phyloP scores from a whole-genome alignment of 805 yeast species.

The Candida boleticola region DNA sequence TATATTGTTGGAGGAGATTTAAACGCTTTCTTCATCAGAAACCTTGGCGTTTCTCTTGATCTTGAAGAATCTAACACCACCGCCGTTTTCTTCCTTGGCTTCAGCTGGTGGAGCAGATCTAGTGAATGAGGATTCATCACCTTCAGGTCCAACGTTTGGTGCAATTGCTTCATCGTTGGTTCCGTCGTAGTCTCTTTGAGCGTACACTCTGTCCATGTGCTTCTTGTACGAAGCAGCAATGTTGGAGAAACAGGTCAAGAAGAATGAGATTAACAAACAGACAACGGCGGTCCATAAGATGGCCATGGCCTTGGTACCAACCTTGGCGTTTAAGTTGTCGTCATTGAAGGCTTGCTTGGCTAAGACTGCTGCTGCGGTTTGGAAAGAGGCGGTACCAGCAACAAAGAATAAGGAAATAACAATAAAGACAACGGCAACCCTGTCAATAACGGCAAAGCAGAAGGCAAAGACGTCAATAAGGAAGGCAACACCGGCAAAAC shows the following conservation, averaged over 20 bases:
- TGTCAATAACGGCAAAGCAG: slow-evolving; percentile 55
- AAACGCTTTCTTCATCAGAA: slow-evolving; percentile 44
- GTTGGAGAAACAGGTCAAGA: slow-evolving; percentile 51
- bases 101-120: slow-evolving; percentile 31
- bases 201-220: slow-evolving; percentile 43
- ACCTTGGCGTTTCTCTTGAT: slow-evolving; percentile 52
- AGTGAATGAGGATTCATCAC: slow-evolving; percentile 44
- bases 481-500: slow-evolving; percentile 62
- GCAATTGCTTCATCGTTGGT: slow-evolving; percentile 14
- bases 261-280: slow-evolving; percentile 46
- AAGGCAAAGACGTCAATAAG: slow-evolving; percentile 53
- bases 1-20: no score
- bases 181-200: slow-evolving; percentile 21
- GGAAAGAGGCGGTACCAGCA: slow-evolving; percentile 63
- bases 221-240: slow-evolving; percentile 49
- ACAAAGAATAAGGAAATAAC: slow-evolving; percentile 51
- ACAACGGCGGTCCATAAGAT: slow-evolving; percentile 71
- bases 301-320: slow-evolving; percentile 62
- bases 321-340: slow-evolving; percentile 40
- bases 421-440: slow-evolving; percentile 51
- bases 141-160: slow-evolving; percentile 23
- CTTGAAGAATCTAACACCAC: slow-evolving; percentile 75
- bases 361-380: slow-evolving; percentile 76
- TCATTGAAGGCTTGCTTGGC: slow-evolving; percentile 66
- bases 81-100: slow-evolving; percentile 35